Percentiles rank a stretch among this genome's conserved stretches.
Conservation (phyloP, 2,329 filamentous ascomycete genomes). For the Chrysosporium keratinophilum region DNA sequence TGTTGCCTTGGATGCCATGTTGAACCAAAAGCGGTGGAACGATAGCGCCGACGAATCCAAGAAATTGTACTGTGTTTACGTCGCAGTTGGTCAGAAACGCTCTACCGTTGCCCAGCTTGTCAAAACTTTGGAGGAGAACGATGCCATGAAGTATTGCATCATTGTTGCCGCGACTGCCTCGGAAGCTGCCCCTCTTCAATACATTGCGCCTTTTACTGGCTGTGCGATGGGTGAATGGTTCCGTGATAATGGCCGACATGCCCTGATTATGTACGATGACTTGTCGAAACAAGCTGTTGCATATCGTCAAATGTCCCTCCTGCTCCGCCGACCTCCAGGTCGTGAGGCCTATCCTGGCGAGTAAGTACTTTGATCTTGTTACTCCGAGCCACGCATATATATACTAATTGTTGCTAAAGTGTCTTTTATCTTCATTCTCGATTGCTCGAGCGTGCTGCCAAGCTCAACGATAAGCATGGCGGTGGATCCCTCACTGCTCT, state of each 20-base stretch:
- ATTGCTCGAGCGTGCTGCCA: constrained; percentile 97
- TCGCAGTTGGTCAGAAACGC: constrained; percentile 98
- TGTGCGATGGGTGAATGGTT: constrained; percentile 60
- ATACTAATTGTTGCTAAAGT: constrained; percentile 26
- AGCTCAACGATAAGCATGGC: constrained; percentile 93
- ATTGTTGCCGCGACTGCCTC: constrained; percentile 93
- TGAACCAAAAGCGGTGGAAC: constrained; percentile 99
- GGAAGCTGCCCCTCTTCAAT: constrained; percentile 90
- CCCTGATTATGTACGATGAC: constrained; percentile 87
- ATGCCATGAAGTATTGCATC: constrained; percentile 96
- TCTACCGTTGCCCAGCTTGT: constrained; percentile 98
- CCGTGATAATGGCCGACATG: constrained; percentile 75
- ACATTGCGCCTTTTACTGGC: constrained; percentile 82
- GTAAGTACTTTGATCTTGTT: constrained; percentile 29
- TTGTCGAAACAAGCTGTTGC: constrained; percentile 95
- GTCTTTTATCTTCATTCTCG: constrained; percentile 99
- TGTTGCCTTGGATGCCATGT: constrained; percentile 92
- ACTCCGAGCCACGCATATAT: not conserved
- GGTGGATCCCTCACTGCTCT: constrained; percentile 95
- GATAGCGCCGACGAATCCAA: constrained; percentile 71
- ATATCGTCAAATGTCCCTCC: constrained; percentile 97
- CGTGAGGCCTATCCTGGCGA: constrained; percentile 99
- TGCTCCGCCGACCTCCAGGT: constrained; percentile 93
- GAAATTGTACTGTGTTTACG: constrained; percentile 99
- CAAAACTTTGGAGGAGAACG: constrained; percentile 99